phyloP scores from a whole-genome alignment of 2,329 filamentous ascomycete genomes.

The Alternaria dauci region DNA sequence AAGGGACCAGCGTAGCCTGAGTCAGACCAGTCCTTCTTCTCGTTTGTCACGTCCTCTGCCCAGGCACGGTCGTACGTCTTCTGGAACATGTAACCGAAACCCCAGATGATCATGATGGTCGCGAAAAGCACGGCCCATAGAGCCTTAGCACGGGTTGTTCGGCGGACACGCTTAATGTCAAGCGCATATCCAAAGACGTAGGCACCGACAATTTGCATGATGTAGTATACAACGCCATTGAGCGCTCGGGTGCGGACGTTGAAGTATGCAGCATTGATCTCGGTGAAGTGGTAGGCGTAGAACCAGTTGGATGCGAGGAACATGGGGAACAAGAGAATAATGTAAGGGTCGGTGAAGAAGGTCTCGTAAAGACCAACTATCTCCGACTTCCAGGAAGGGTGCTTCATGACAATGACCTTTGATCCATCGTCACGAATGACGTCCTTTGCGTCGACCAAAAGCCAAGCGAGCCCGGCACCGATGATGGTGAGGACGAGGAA shows the following conservation, averaged over 20 bases:
- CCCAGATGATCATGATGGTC: constrained; percentile 82
- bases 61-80: constrained; percentile 62
- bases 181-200: constrained; percentile 75
- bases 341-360: constrained; percentile 73
- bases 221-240: constrained; percentile 82
- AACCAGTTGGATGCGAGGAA: constrained; percentile 84
- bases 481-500: constrained; percentile 84
- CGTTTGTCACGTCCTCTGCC: constrained; percentile 33
- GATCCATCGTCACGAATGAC: constrained; percentile 81
- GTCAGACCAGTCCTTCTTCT: constrained; percentile 71
- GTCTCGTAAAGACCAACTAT: constrained; percentile 78
- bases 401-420: constrained; percentile 85
- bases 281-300: constrained; percentile 81
- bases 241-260: constrained; percentile 77
- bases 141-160: constrained; percentile 72
- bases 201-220: constrained; percentile 79
- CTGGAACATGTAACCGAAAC: constrained; percentile 82
- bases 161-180: constrained; percentile 65
- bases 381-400: constrained; percentile 85
- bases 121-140: constrained; percentile 69
- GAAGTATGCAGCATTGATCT: constrained; percentile 74
- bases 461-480: constrained; percentile 74
- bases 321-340: constrained; percentile 81
- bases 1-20: constrained; percentile 77
- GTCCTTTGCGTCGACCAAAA: constrained; percentile 74